These are phyloP conservation scores for Fusarium luffae DNA, from an alignment of 2,329 filamentous ascomycete genomes.

Conservation along the genomic window DNA sequence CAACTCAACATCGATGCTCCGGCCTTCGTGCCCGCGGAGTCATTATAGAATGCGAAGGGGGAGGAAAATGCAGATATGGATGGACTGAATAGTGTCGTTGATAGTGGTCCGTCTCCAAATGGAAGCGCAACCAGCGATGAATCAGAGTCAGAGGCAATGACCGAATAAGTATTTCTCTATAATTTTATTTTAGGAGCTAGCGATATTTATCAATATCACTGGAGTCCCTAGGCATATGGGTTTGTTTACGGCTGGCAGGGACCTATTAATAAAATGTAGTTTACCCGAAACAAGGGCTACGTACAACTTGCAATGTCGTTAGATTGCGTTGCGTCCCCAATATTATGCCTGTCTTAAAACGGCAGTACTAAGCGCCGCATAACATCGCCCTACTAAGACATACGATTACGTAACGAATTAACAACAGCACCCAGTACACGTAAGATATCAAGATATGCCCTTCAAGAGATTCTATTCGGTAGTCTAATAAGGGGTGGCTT, in stretches of 20 bases:
- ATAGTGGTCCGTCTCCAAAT: neutral
- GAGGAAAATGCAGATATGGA: neutral
- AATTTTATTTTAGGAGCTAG: accelerated
- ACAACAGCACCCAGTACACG: neutral
- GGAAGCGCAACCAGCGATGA: neutral
- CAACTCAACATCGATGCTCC: neutral
- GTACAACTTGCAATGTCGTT: neutral
- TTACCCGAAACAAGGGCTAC: neutral
- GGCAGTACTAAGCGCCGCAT: neutral
- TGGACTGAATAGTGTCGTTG: neutral
- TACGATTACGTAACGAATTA: neutral
- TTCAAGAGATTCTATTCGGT: neutral
- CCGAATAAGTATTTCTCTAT: neutral
- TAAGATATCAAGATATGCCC: neutral
- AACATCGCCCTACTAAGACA: neutral
- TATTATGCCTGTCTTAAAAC: neutral
- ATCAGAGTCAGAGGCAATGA: neutral
- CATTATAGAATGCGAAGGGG: neutral
- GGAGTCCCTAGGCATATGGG: too few species aligned
- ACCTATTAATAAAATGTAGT: neutral
- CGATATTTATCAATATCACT: neutral
- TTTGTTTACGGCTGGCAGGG: neutral
- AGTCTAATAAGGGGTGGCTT: neutral
- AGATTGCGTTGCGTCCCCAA: neutral
- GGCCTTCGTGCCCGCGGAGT: neutral